phyloP scores from a whole-genome alignment of 192 early-diverging fungal genomes.

The Gamsiella multidivaricata region DNA sequence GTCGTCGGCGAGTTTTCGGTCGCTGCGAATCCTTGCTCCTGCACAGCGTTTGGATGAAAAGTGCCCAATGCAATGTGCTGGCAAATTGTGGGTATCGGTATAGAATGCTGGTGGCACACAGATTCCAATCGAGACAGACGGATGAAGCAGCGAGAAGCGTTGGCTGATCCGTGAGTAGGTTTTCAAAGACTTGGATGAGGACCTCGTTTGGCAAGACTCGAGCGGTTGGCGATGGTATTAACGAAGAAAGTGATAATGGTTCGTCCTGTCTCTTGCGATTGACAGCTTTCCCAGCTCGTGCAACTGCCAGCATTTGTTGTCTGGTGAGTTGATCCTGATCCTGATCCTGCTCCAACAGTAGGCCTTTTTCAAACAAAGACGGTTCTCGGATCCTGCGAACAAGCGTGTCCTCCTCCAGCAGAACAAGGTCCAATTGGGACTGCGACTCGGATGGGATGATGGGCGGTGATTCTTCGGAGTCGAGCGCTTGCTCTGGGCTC shows the following conservation, averaged over 20 bases:
- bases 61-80: slow-evolving; percentile 60
- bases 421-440: background rate
- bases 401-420: slow-evolving; percentile 24
- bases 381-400: slow-evolving; percentile 3
- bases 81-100: slow-evolving; percentile 53
- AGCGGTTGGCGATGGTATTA: background rate
- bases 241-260: too few relatives aligned
- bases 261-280: background rate
- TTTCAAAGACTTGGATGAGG: slow-evolving; percentile 55
- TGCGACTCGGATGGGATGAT: too few relatives aligned
- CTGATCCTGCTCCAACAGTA: background rate
- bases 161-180: slow-evolving; percentile 31
- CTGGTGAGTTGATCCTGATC: background rate
- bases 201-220: slow-evolving; percentile 63
- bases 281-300: slow-evolving; percentile 22
- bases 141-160: slow-evolving; percentile 43
- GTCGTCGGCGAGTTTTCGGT: slow-evolving; percentile 18
- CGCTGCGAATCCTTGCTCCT: slow-evolving; percentile 27
- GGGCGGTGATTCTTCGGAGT: too few relatives aligned
- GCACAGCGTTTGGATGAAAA: slow-evolving; percentile 56
- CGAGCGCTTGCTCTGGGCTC: too few relatives aligned
- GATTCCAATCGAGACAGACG: slow-evolving; percentile 57
- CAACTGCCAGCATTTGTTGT: background rate
- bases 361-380: too few relatives aligned
- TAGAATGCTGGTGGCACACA: slow-evolving; percentile 52